Base-by-base conservation (phyloP, 148 eudicot species). In the Hydrangea macrophylla region DNA sequence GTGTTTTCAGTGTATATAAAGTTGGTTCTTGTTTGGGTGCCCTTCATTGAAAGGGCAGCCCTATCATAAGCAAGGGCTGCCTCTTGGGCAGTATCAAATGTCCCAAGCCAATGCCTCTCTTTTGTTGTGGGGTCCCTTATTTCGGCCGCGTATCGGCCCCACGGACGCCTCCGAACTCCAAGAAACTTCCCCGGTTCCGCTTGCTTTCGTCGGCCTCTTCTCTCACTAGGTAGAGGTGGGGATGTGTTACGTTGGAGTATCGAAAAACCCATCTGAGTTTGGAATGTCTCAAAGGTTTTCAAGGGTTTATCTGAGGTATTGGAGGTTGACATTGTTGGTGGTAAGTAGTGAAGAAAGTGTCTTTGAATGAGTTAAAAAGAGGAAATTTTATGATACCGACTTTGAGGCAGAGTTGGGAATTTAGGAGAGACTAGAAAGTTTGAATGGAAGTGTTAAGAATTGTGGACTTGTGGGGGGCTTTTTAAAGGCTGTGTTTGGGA, bases 51-150 rank as follows among this genome's bases (percentile, higher is more conserved):
- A 32, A 93, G 90, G 69, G 98, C 98, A 63, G 98, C 98, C 61
- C 98, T 83, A 65, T 93, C 98, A 82, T 93, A 93, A 59, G 98
- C 98, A 24, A 93, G 77, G 58, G 98, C 98, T 33, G 98, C 98
- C 78, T 93, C 98, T 72, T 93, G 94, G 56, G 98, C 96, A 70
- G 98, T 88, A 68, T 93, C 98, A 76, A 93, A 93, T 9, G 98
- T 93, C 7, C 98, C 98, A 1, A 93, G 79, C 98, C 98, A 93
- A 58, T 93, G 98, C 64, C 98, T 81, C 59, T 93, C 98, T 53
- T 93, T 90, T 35, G 95, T 93, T 15, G 90, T 84, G 5, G 98
- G 96, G 75, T 93, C 96, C 37, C 98, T 79, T n/a, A 93, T 93
- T 28, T 93, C 98, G 0, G 98, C 98, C 0, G 98, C 98, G 12